A percentile compares a stretch with the other conserved stretches of the same genome.
Evolutionary conservation across 306 rosid genomes (phyloP).

Genomic region (Gynostemma pentaphyllum): DNA sequence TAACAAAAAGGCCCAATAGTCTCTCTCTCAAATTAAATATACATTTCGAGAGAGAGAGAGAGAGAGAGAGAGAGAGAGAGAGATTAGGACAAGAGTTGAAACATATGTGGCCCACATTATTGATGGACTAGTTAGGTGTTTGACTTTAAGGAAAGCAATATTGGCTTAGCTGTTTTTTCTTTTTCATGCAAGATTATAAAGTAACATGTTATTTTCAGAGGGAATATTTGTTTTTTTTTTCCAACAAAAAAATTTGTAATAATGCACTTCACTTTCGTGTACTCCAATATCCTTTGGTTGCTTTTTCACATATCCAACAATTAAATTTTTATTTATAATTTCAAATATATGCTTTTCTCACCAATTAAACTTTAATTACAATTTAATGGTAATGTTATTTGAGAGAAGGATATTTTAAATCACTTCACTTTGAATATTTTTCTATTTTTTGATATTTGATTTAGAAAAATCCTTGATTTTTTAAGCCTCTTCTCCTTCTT

Average conservation of each 20-base stretch:
- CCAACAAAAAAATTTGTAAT: neutral
- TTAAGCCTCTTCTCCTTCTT: no score
- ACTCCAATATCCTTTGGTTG: neutral
- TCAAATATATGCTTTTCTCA: neutral
- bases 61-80: neutral
- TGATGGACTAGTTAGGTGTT: neutral
- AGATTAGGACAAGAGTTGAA: neutral
- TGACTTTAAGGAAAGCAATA: conserved; percentile 31
- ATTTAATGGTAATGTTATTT: no score
- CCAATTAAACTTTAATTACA: no score
- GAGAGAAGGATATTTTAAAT: no score
- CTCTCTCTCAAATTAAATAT: neutral
- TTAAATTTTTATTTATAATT: neutral
- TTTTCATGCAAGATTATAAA: neutral
- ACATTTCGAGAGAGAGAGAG: neutral
- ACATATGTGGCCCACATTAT: neutral
- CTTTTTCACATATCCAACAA: conserved; percentile 3
- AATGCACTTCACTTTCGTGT: conserved; percentile 5
- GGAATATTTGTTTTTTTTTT: neutral
- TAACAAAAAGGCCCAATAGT: neutral
- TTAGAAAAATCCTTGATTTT: no score
- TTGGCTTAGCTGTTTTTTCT: conserved; percentile 18
- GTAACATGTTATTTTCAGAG: neutral
- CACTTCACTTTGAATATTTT: neutral
- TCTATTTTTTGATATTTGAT: no score